Base-by-base conservation (phyloP, 176 grass and related monocot genomes). In the Urochloa ruziziensis region DNA sequence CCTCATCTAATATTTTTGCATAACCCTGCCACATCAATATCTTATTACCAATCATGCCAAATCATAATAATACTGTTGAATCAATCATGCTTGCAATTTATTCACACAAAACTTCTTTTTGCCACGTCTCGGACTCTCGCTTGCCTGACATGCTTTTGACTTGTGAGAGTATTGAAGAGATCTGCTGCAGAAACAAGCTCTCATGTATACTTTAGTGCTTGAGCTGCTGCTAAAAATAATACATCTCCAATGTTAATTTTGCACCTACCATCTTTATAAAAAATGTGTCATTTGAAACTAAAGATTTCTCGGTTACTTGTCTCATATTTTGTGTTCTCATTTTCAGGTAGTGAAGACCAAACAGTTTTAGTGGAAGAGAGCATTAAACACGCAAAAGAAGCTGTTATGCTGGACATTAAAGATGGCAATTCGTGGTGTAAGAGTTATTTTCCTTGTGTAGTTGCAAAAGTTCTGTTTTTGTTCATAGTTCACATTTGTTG, bases 371-470 rank as follows among this genome's bases (percentile, higher is more conserved):
- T 95, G 47, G 92, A 95, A 93, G 96, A 93, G 87, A 98, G 96
- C 84, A 95, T 98, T 86, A 91, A 84, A 77, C 92, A 98, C 43
- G 96, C 91, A 82, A 98, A 93, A 90, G 92, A 98, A 90, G 96
- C 92, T 79, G 89, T 95, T 77, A 82, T 93, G 82, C 65, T 98
- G 79, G 96, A 98, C 76, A 93, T 98, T 75, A 93, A 83, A 85
- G 96, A 98, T 82, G 96, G 96, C 65, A 90, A 98, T 91, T 98
- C 92, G 48, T 98, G 96, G 96, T 98, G 96, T 98, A 98, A 80
- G 90, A 83, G 42, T 94, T 67, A 18, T 79, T 80, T 80, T 85
- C 16, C 24, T 93, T 81, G 46, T 68, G 51, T 80, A 40, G 64
- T 61, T 67, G 39, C 16, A 53, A 39, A 77, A 72, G 33, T 81